Evolutionary conservation across 352 stramenopile genomes (phyloP), one percentile per base, ranked within the genome.

Genomic region (Peronospora tabacina): DNA sequence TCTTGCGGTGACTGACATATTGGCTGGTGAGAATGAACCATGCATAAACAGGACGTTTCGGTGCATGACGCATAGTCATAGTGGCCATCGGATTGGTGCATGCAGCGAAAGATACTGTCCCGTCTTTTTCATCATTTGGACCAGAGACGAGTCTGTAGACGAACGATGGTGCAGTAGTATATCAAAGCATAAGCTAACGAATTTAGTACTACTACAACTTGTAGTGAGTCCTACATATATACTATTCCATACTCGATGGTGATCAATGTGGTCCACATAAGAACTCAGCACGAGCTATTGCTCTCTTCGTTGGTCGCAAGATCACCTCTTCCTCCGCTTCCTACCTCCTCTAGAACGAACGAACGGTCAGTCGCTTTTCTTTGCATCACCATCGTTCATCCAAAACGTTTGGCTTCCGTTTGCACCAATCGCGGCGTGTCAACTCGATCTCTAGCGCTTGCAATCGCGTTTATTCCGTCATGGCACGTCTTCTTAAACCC

Each of bases 401-500:
- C 58, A 66, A 41, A 15, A 66, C 58, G 52, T 51, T 44, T 34
- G 0, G 11, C 6, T 40, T 54, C 30, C 28, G 10, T 47, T 46
- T 12, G 44, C 38, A 49, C 38, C 16, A 20, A n/a, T 50, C 26
- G 36, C 55, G 45, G 55, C 49, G 36, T 33, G 10, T 49, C 12
- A 42, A 10, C 17, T 56, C 39, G 19, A 35, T 56, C 48, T 58
- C 30, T 49, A 56, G 42, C 46, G 11, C 19, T 44, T 29, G 45
- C 47, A 59, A 41, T 45, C 30, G 29, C 10, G 30, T 19, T 20
- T 15, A 22, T 2, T 43, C 46, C 19, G 42, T 39, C n/a, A 84
- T 84, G 69, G 72, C 72, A 28, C 57, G 45, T 16, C 61, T 84
- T 13, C 54, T 87, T 7, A 36, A 63, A 30, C 65, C 74, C 0